Percentiles rank a stretch among this genome's conserved stretches.
Conservation (phyloP, 2,329 filamentous ascomycete species). For the Podosphaera aphanis region DNA sequence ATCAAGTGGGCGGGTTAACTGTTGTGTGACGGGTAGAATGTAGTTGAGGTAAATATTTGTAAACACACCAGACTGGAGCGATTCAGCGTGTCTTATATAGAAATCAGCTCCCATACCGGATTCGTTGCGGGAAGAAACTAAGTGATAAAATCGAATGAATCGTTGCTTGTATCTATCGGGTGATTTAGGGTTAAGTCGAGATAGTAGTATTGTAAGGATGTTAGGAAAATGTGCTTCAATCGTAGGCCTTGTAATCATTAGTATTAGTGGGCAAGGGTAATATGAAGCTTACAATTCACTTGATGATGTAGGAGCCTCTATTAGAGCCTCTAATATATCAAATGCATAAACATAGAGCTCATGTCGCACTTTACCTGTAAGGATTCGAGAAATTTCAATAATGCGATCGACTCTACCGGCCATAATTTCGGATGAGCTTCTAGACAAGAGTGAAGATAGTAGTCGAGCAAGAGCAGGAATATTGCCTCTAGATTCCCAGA, state of each 20-base stretch:
- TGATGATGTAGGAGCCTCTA: conserved; percentile 54
- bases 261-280: conserved; percentile 3
- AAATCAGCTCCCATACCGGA: conserved; percentile 78
- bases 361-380: conserved; percentile 39
- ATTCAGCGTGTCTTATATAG: conserved; percentile 66
- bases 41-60: conserved; percentile 66
- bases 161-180: conserved; percentile 58
- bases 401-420: conserved; percentile 63
- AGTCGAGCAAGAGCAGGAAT: conserved; percentile 76
- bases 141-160: conserved; percentile 86
- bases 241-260: conserved; percentile 24
- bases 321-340: conserved; percentile 65
- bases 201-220: conserved; percentile 64
- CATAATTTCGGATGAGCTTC: conserved; percentile 48
- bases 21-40: conserved; percentile 72
- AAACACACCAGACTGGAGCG: conserved; percentile 60
- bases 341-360: conserved; percentile 51
- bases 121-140: conserved; percentile 48
- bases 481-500: conserved; percentile 87
- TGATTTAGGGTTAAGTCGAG: conserved; percentile 33
- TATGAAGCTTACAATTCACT: conserved; percentile 38
- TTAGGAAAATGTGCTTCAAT: conserved; percentile 32
- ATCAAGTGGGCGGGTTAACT: conserved; percentile 67
- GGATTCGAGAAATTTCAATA: conserved; percentile 86
- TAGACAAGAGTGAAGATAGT: conserved; percentile 61